Conservation (phyloP, 140 eudicot species). For the Oenanthe javanica region DNA sequence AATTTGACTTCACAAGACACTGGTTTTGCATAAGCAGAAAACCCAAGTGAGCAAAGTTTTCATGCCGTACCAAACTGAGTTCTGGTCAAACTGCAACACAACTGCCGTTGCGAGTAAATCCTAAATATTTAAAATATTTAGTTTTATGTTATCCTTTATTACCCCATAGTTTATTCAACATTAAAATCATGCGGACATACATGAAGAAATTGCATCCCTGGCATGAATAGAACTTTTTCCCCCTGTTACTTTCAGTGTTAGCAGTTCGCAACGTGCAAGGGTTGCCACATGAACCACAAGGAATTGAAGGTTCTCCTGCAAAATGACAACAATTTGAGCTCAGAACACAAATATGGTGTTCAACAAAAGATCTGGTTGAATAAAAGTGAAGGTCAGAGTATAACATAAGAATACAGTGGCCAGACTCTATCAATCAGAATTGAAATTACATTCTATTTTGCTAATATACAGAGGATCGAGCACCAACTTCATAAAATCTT, state of each 20-base stretch:
- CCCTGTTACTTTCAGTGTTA: constrained; percentile 80
- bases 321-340: constrained; percentile 4
- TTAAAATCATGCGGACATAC: constrained; percentile 34
- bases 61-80: neutral
- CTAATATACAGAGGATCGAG: neutral
- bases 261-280: constrained; percentile 66
- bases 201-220: constrained; percentile 91
- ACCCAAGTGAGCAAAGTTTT: neutral
- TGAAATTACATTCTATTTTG: neutral
- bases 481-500: neutral
- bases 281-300: constrained; percentile 66
- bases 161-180: neutral
- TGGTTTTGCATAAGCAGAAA: neutral
- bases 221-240: constrained; percentile 83
- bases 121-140: neutral
- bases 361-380: neutral
- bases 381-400: neutral
- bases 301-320: constrained; percentile 64
- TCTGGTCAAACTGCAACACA: neutral
- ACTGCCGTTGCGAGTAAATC: neutral
- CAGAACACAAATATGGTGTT: neutral
- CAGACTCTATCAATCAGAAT: neutral
- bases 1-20: neutral
- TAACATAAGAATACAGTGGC: neutral
- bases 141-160: neutral